phyloP scores from a whole-genome alignment of 352 stramenopile genomes.

The Phytophthora multivora region DNA sequence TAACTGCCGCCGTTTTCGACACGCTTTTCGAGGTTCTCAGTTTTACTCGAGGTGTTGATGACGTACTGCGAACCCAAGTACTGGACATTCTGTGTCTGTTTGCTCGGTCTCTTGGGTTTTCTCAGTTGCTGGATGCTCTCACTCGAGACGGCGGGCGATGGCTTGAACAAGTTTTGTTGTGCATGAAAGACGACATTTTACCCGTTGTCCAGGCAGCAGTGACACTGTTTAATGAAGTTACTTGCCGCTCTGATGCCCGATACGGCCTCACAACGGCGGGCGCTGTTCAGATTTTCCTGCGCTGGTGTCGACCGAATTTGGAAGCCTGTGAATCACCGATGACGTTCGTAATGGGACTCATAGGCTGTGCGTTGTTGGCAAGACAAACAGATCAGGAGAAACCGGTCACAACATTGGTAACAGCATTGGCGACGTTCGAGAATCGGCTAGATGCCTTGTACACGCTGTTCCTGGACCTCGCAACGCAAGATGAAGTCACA shows the following conservation, averaged over 20 bases:
- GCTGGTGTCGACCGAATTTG: conserved; percentile 41
- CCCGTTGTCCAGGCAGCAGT: conserved; percentile 44
- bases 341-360: conserved; percentile 56
- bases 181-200: conserved; percentile 42
- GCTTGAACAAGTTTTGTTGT: conserved; percentile 51
- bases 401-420: conserved; percentile 28
- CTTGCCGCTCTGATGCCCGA: conserved; percentile 50
- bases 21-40: conserved; percentile 43
- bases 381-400: conserved; percentile 39
- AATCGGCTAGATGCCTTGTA: conserved; percentile 52
- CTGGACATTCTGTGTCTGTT: conserved; percentile 38
- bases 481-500: conserved; percentile 26
- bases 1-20: conserved; percentile 37
- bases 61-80: conserved; percentile 18
- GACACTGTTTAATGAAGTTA: conserved; percentile 68
- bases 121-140: conserved; percentile 54
- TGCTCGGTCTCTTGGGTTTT: conserved; percentile 55
- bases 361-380: conserved; percentile 53
- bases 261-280: conserved; percentile 68
- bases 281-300: conserved; percentile 50
- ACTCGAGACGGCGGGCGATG: conserved; percentile 57
- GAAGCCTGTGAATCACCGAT: conserved; percentile 34
- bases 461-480: conserved; percentile 49
- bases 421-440: conserved; percentile 34
- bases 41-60: conserved; percentile 17